These are phyloP conservation scores for Moricandia arvensis DNA, from an alignment of 345 rosid genomes.

Conservation along the genomic window DNA sequence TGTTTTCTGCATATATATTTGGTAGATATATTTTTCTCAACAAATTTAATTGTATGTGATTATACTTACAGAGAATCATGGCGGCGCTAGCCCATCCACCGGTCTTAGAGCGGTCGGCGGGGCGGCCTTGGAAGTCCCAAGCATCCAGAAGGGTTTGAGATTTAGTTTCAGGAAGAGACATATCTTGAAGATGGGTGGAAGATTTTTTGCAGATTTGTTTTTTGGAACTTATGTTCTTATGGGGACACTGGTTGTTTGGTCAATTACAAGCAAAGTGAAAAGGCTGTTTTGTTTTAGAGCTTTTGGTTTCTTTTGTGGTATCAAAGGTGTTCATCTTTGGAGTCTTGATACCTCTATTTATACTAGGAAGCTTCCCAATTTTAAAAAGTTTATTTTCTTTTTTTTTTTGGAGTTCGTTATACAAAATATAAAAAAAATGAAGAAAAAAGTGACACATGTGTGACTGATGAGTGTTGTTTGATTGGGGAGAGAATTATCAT, in stretches of 20 bases:
- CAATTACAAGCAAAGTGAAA: slow-evolving; percentile 10
- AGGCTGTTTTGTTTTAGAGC: slow-evolving; percentile 37
- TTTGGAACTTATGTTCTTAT: neutral
- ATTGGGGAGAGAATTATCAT: slow-evolving; percentile 29
- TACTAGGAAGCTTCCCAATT: slow-evolving; percentile 33
- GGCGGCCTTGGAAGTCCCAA: slow-evolving; percentile 90
- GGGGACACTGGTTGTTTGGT: neutral
- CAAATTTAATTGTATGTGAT: neutral
- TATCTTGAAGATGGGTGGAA: slow-evolving; percentile 24
- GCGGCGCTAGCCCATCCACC: slow-evolving; percentile 96
- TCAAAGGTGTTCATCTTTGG: slow-evolving; percentile 26
- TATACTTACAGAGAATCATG: slow-evolving; percentile 72
- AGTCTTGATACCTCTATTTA: slow-evolving; percentile 32
- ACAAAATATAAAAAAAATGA: neutral
- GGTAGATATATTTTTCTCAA: neutral
- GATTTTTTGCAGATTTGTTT: neutral
- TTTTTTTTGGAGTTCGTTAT: neutral
- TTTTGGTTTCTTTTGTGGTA: slow-evolving; percentile 25
- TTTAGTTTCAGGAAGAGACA: slow-evolving; percentile 56
- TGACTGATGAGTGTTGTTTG: slow-evolving; percentile 32
- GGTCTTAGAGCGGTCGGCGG: slow-evolving; percentile 56
- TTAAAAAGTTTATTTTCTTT: neutral
- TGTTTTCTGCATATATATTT: neutral
- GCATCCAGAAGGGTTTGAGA: slow-evolving; percentile 64
- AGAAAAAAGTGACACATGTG: slow-evolving; percentile 36